These are phyloP conservation scores for Pulveroboletus sp. DNA, from an alignment of 768 basidiomycete species.

Conservation along the genomic window DNA sequence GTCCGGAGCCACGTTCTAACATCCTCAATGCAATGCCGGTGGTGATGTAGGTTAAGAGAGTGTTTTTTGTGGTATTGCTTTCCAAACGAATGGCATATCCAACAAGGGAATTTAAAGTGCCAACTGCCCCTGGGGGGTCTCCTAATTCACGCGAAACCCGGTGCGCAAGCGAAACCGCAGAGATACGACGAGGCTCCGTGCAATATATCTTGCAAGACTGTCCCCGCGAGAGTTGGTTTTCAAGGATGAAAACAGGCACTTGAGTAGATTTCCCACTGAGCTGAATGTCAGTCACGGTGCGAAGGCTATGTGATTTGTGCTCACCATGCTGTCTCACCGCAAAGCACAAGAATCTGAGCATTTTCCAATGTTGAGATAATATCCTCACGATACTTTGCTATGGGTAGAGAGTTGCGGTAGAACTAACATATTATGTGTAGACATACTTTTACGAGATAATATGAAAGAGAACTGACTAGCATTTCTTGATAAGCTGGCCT, in stretches of 20 bases:
- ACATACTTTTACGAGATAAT: not conserved
- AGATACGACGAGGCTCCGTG: constrained; percentile 93
- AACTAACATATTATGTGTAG: constrained; percentile 35
- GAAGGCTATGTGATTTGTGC: constrained; percentile 37
- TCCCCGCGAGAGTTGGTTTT: constrained; percentile 79
- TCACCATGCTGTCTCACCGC: constrained; percentile 74
- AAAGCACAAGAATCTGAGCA: constrained; percentile 84
- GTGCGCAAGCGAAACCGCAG: constrained; percentile 92
- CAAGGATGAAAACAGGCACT: constrained; percentile 89
- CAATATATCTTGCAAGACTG: constrained; percentile 86
- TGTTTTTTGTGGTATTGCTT: constrained; percentile 75
- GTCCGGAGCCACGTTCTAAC: constrained; percentile 82
- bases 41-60: constrained; percentile 79
- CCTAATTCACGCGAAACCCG: constrained; percentile 91
- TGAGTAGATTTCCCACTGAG: constrained; percentile 94
- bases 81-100: constrained; percentile 95
- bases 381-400: constrained; percentile 71
- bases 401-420: constrained; percentile 78
- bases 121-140: constrained; percentile 73
- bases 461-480: constrained; percentile 53
- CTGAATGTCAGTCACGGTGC: constrained; percentile 3
- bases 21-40: constrained; percentile 95
- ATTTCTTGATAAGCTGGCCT: constrained; percentile 78
- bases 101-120: constrained; percentile 72
- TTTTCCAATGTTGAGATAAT: constrained; percentile 67